Conservation (phyloP, 768 basidiomycete species). For the Pleurotus pulmonarius region DNA sequence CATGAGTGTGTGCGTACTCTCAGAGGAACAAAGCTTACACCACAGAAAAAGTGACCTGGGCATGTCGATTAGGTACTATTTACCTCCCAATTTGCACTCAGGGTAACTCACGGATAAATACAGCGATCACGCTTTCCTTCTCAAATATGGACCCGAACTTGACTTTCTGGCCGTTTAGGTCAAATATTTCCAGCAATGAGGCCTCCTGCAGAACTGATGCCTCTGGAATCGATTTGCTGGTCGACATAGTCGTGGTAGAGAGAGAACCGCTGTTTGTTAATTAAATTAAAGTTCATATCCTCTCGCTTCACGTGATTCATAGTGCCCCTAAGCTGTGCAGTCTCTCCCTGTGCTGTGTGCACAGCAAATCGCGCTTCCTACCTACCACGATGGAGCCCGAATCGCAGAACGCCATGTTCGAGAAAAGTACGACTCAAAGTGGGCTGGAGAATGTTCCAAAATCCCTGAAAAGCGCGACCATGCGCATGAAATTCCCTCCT, state of each 20-base stretch:
- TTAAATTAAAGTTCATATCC: background rate
- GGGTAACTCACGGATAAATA: conserved; percentile 53
- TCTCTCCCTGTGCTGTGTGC: background rate
- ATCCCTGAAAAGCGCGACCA: conserved; percentile 46
- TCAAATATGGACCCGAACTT: conserved; percentile 50
- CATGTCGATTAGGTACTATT: no score
- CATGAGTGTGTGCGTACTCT: background rate
- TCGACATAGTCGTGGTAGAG: conserved; percentile 14
- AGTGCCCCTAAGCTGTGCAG: background rate
- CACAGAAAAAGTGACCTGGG: conserved; percentile 61
- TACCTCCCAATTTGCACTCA: no score
- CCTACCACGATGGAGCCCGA: conserved; percentile 19
- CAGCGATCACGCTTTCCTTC: conserved; percentile 49
- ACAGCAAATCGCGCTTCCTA: background rate
- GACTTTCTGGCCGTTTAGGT: conserved; percentile 41
- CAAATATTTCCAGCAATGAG: conserved; percentile 35
- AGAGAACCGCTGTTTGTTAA: background rate
- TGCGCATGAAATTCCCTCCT: conserved; percentile 72
- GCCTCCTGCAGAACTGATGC: conserved; percentile 30
- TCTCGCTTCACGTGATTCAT: no score
- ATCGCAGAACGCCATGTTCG: conserved; percentile 28
- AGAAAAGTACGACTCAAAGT: conserved; percentile 4
- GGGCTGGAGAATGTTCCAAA: conserved; percentile 34
- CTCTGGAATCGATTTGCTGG: conserved; percentile 27
- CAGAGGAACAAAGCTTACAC: conserved; percentile 32